Conservation (phyloP, 2,329 filamentous ascomycete species). For the Neospermospora avenae region DNA sequence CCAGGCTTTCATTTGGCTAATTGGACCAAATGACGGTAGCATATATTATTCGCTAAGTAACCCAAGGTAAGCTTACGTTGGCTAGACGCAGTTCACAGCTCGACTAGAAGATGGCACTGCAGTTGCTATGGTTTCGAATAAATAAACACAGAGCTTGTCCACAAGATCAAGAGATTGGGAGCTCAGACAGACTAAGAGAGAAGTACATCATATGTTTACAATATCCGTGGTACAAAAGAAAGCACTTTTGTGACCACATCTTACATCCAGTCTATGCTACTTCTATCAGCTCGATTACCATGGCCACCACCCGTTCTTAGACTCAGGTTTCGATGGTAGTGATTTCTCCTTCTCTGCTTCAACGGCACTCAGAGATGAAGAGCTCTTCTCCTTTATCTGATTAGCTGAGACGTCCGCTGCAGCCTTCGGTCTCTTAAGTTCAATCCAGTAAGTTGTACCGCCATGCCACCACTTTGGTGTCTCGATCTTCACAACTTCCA, state of each 20-base stretch:
- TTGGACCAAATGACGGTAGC: no score
- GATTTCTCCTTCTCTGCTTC: background rate
- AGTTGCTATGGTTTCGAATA: no score
- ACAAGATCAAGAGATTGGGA: background rate
- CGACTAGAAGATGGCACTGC: no score
- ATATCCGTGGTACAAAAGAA: background rate
- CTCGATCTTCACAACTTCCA: conserved; percentile 54
- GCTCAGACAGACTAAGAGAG: no score
- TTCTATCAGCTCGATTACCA: background rate
- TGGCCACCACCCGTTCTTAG: background rate
- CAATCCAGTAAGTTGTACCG: conserved; percentile 57
- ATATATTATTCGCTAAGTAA: no score
- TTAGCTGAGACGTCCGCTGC: background rate
- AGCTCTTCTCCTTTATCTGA: background rate
- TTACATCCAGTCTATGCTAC: background rate
- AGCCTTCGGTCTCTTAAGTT: conserved; percentile 41
- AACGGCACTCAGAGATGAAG: background rate
- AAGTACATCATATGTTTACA: background rate
- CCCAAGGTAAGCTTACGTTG: no score
- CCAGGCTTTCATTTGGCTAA: no score
- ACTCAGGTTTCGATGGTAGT: background rate
- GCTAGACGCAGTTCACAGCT: no score
- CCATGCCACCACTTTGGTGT: conserved; percentile 48
- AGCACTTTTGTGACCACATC: background rate
- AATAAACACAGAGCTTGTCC: no score